Percentiles rank a stretch among this genome's conserved stretches.
phyloP scores from a whole-genome alignment of 176 grass and related monocot species.

The Typha latifolia region DNA sequence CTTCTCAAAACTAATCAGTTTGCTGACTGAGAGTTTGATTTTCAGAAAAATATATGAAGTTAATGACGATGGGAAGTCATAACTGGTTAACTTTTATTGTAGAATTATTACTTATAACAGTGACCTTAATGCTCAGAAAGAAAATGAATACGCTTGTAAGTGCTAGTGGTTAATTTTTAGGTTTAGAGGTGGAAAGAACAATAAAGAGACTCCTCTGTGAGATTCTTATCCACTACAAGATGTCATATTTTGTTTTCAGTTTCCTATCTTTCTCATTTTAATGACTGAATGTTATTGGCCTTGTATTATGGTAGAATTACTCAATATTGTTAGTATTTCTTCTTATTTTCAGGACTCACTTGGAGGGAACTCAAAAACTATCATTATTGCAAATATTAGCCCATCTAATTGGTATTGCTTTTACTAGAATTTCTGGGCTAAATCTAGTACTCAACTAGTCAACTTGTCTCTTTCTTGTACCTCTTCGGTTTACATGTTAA shows the following conservation, averaged over 20 bases:
- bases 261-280: background rate
- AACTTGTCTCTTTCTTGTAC: background rate
- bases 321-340: constrained; percentile 16
- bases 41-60: too few species aligned
- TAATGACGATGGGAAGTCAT: too few species aligned
- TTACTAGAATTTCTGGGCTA: background rate
- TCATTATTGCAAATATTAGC: constrained; percentile 98
- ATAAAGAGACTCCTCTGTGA: background rate
- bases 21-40: too few species aligned
- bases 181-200: background rate
- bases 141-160: too few species aligned
- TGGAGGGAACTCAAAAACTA: constrained; percentile 96
- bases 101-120: too few species aligned
- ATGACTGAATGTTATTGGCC: background rate
- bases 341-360: constrained; percentile 66
- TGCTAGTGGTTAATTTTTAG: too few species aligned
- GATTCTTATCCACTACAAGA: background rate
- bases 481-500: constrained; percentile 16
- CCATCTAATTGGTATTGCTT: constrained; percentile 66
- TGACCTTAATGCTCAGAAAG: too few species aligned
- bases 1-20: too few species aligned
- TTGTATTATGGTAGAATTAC: background rate
- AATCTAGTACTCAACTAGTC: background rate
- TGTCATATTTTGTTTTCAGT: background rate
- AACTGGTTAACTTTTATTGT: too few species aligned